Conservation (phyloP, 257 asterid species). For the Henckelia pumila region DNA sequence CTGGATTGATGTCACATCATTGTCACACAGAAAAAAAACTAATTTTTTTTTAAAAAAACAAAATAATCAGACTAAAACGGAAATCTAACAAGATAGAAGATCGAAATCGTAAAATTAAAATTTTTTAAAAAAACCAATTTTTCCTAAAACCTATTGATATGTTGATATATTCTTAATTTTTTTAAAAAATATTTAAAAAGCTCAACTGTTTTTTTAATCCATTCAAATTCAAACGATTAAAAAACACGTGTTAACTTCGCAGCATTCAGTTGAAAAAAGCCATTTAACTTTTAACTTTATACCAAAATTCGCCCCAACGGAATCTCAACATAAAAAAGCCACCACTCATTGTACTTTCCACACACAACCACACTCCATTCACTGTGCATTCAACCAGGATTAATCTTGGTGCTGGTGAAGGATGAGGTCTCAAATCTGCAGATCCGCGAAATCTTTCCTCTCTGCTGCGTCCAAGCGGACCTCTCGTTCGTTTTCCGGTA, state of each 20-base stretch:
- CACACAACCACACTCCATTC: background rate
- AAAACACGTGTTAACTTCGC: background rate
- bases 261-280: background rate
- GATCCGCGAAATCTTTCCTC: conserved; percentile 75
- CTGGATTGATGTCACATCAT: no score
- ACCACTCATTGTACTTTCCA: background rate
- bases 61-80: no score
- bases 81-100: no score
- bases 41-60: no score
- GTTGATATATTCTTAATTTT: no score
- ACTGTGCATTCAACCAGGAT: background rate
- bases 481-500: conserved; percentile 77
- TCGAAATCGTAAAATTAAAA: no score
- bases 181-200: no score
- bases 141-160: no score
- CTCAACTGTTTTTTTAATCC: no score
- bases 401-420: background rate
- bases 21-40: no score
- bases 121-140: no score
- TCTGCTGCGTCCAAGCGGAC: conserved; percentile 73
- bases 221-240: no score
- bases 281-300: background rate
- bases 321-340: background rate
- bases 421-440: conserved; percentile 84
- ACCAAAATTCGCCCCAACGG: background rate